phyloP scores from a whole-genome alignment of 2,329 filamentous ascomycete genomes.

The Phyllosticta citribraziliensis region DNA sequence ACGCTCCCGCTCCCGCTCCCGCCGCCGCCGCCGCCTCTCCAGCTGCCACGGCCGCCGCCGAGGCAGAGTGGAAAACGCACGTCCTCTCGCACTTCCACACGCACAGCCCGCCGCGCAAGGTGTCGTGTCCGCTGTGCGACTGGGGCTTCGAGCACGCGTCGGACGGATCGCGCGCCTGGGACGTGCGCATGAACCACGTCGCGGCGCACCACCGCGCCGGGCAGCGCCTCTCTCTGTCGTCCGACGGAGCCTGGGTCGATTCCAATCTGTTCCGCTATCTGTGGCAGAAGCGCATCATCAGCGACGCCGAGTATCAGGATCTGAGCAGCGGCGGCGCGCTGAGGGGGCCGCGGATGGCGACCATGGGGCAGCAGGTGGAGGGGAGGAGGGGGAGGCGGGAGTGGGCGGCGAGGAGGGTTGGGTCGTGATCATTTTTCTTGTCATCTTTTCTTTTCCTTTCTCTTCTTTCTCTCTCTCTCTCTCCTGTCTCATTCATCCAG shows the following conservation, averaged over 20 bases:
- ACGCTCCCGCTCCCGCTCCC: conserved; percentile 4
- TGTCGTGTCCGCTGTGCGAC: conserved; percentile 24
- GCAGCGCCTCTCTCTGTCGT: conserved; percentile 16
- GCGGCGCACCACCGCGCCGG: conserved; percentile 19
- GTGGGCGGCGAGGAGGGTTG: not conserved
- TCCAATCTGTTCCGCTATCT: conserved; percentile 21
- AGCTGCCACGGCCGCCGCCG: conserved; percentile 1
- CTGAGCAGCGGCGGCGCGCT: conserved; percentile 21
- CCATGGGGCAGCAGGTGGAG: not conserved
- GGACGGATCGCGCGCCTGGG: conserved; percentile 15
- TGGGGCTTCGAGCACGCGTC: conserved; percentile 16
- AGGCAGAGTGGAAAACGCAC: conserved; percentile 22
- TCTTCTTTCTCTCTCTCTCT: too few species aligned
- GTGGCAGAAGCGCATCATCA: conserved; percentile 23
- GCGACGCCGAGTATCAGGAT: conserved; percentile 24
- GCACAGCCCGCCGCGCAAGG: conserved; percentile 21
- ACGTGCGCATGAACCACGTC: conserved; percentile 20
- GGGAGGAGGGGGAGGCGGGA: not conserved
- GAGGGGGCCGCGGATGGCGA: not conserved
- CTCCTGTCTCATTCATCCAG: not conserved
- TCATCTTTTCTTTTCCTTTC: not conserved
- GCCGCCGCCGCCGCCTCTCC: too few species aligned
- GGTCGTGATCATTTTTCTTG: too few species aligned
- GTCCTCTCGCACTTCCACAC: conserved; percentile 25
- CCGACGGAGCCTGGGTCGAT: conserved; percentile 15